Evolutionary conservation across 129 eudicot species (phyloP).

Genomic region (Pseudognaphalium luteoalbum): DNA sequence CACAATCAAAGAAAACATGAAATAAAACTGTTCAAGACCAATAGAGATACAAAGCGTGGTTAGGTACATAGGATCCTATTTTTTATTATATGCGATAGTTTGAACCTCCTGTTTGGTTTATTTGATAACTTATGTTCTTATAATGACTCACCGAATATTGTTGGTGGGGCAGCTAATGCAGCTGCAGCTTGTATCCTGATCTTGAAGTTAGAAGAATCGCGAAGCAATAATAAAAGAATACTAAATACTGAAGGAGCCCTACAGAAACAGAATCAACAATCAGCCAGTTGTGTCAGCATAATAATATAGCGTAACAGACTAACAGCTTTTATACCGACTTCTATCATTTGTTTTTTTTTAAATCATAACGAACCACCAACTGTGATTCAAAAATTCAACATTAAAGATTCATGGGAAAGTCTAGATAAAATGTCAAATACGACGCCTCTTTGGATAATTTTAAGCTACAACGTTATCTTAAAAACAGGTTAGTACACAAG

Average conservation of each 20-base stretch:
- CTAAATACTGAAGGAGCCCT: conserved; percentile 92
- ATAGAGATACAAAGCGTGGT: conserved; percentile 4
- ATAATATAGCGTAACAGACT: not conserved
- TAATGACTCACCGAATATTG: conserved; percentile 54
- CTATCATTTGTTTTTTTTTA: not conserved
- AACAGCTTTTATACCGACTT: not conserved
- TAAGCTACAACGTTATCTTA: not conserved
- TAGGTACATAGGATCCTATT: not conserved
- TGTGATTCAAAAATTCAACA: not conserved
- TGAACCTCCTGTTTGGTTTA: not conserved
- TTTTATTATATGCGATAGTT: not conserved
- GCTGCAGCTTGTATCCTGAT: conserved; percentile 97
- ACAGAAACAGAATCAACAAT: conserved; percentile 25
- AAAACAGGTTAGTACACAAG: not conserved
- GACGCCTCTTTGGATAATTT: not conserved
- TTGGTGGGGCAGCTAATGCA: conserved; percentile 87
- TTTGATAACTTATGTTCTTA: not conserved
- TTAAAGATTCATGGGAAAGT: not conserved
- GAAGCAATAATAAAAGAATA: conserved; percentile 72
- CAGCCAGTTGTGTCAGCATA: not conserved
- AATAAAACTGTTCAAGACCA: conserved; percentile 9
- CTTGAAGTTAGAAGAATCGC: conserved; percentile 89
- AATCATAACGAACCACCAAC: not conserved
- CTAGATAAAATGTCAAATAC: not conserved
- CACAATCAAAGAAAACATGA: conserved; percentile 3